A percentile compares a stretch with the other conserved stretches of the same genome.
Evolutionary conservation across 164 flowering plant genomes (phyloP).

Genomic region (Dillenia turbinata): DNA sequence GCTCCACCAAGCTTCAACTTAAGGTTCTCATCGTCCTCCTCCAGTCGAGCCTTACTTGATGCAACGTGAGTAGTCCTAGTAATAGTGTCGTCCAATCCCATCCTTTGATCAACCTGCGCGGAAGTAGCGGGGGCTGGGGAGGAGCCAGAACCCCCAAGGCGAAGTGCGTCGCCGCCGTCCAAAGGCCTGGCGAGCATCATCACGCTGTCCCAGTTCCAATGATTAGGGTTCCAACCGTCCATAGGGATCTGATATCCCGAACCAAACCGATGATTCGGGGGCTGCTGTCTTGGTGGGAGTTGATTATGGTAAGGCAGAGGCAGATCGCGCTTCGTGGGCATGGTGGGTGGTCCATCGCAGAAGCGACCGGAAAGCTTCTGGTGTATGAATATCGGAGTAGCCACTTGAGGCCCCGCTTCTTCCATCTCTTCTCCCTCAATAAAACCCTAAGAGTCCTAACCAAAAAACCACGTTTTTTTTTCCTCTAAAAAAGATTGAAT

Average conservation of each 20-base stretch:
- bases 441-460: not conserved
- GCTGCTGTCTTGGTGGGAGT: constrained; percentile 26
- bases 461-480: too few species aligned
- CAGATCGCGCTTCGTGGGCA: constrained; percentile 64
- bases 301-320: constrained; percentile 31
- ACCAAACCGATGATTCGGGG: constrained; percentile 17
- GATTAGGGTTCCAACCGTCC: constrained; percentile 59
- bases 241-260: constrained; percentile 13
- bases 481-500: too few species aligned
- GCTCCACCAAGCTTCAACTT: constrained; percentile 58
- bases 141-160: not conserved
- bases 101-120: constrained; percentile 10
- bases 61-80: constrained; percentile 1
- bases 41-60: constrained; percentile 6
- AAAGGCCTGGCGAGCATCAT: constrained; percentile 56
- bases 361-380: constrained; percentile 39
- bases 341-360: constrained; percentile 28
- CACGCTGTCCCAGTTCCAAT: constrained; percentile 74
- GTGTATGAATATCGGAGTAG: constrained; percentile 56
- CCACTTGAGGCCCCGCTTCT: constrained; percentile 63
- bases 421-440: constrained; percentile 34
- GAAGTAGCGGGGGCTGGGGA: not conserved
- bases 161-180: constrained; percentile 3
- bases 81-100: constrained; percentile 10
- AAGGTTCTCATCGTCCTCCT: constrained; percentile 41